phyloP scores from a whole-genome alignment of 345 rosid species.

The Eucalyptus sp. region DNA sequence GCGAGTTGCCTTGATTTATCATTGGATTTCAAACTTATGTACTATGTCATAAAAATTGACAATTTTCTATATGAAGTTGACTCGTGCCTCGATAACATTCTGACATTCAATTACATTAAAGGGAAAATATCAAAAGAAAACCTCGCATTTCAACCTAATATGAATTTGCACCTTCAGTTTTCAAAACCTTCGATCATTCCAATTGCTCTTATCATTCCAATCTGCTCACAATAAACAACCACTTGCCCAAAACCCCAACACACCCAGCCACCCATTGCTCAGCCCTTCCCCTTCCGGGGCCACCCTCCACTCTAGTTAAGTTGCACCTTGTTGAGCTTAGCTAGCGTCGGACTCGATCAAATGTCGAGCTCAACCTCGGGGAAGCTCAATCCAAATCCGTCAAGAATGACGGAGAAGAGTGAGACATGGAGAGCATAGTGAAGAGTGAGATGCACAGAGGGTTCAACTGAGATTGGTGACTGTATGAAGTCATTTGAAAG shows the following conservation, averaged over 20 bases:
- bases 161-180: background rate
- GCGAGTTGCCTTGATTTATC: background rate
- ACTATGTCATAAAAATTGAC: background rate
- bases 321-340: background rate
- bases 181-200: background rate
- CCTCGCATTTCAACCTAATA: background rate
- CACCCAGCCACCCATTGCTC: background rate
- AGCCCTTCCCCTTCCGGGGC: background rate
- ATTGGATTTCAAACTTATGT: background rate
- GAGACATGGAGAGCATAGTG: background rate
- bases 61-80: background rate
- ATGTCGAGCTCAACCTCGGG: background rate
- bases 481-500: rapidly evolving
- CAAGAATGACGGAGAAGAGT: background rate
- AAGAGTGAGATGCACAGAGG: rapidly evolving
- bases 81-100: background rate
- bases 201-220: background rate
- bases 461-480: rapidly evolving
- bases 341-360: background rate
- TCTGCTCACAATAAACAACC: background rate
- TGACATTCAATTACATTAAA: background rate
- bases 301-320: background rate
- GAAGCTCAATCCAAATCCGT: background rate
- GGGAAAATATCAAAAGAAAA: background rate
- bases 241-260: background rate